Percentiles rank a stretch among this genome's conserved stretches.
These are phyloP conservation scores for Russula abietina DNA, from an alignment of 768 basidiomycete genomes.

Conservation along the genomic window DNA sequence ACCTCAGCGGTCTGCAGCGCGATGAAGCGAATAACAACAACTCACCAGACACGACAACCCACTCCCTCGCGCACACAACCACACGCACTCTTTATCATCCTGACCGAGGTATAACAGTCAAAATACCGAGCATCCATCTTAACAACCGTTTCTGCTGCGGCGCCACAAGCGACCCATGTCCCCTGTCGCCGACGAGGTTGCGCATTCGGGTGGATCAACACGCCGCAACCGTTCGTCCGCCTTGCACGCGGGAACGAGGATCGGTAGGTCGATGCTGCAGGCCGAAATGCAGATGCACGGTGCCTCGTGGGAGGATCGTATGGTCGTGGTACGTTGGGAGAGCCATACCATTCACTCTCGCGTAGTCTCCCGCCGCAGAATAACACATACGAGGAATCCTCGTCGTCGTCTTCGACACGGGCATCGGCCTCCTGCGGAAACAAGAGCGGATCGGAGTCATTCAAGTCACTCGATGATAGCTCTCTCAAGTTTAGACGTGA, in stretches of 20 bases:
- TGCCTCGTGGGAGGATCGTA: slow-evolving; percentile 33
- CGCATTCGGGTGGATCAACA: slow-evolving; percentile 51
- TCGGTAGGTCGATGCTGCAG: slow-evolving; percentile 18
- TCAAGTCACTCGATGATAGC: slow-evolving; percentile 3
- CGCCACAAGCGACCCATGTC: slow-evolving; percentile 53
- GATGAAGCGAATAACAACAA: neutral
- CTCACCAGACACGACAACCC: slow-evolving; percentile 56
- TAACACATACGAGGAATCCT: slow-evolving; percentile 32
- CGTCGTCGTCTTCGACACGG: slow-evolving; percentile 28
- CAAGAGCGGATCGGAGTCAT: slow-evolving; percentile 21
- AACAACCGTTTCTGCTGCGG: slow-evolving; percentile 50
- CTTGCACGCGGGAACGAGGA: slow-evolving; percentile 24
- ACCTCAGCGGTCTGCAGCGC: slow-evolving; percentile 13
- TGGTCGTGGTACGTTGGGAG: slow-evolving; percentile 15
- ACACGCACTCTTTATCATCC: slow-evolving; percentile 50
- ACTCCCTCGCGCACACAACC: slow-evolving; percentile 65
- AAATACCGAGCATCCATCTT: slow-evolving; percentile 55
- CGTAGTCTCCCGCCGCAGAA: slow-evolving; percentile 36
- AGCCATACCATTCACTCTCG: slow-evolving; percentile 17
- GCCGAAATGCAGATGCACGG: slow-evolving; percentile 27
- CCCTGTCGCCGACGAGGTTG: slow-evolving; percentile 45
- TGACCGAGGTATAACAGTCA: slow-evolving; percentile 42
- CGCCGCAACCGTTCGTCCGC: slow-evolving; percentile 55
- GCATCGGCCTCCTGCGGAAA: slow-evolving; percentile 11
- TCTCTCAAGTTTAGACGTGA: slow-evolving; percentile 16